phyloP scores from a whole-genome alignment of 2,329 filamentous ascomycete genomes.

The Penicillium sp. region DNA sequence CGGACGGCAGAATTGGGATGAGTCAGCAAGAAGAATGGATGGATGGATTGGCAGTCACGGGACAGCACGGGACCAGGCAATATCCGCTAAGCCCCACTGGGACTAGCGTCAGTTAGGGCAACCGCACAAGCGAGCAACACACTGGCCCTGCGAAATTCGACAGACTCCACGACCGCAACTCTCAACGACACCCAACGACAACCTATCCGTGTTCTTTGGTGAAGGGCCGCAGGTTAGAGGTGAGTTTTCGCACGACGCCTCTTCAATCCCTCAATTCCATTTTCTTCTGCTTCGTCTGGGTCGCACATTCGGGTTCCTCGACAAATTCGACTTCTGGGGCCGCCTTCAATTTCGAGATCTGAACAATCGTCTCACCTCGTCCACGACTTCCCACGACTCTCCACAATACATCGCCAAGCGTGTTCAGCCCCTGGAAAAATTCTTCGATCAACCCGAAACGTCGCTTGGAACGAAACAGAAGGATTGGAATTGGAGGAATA shows the following conservation, averaged over 20 bases:
- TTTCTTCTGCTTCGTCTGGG: conserved; percentile 30
- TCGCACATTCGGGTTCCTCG: conserved; percentile 20
- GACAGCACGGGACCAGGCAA: conserved; percentile 8
- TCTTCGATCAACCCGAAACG: conserved; percentile 4
- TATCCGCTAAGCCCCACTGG: conserved; percentile 18
- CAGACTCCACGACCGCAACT: conserved; percentile 43
- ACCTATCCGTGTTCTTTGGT: conserved; percentile 45
- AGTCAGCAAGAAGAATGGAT: conserved; percentile 5
- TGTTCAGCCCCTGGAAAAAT: conserved; percentile 2
- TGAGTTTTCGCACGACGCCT: conserved; percentile 35
- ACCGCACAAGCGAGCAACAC: conserved; percentile 49
- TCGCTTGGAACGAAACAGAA: conserved; percentile 24
- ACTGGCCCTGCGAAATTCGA: conserved; percentile 45
- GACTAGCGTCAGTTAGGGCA: conserved; percentile 45
- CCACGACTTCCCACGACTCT: conserved; percentile 13
- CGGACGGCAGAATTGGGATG: conserved; percentile 8
- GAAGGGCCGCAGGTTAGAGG: conserved; percentile 49
- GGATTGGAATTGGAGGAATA: conserved; percentile 15
- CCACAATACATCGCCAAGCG: conserved; percentile 9
- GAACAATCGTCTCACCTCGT: conserved; percentile 9
- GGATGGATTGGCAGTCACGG: conserved; percentile 21
- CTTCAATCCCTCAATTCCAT: conserved; percentile 22
- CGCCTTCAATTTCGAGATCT: conserved; percentile 14
- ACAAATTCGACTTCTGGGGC: conserved; percentile 8
- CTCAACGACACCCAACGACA: conserved; percentile 43